Evolutionary conservation across 2,329 filamentous ascomycete genomes (phyloP).

Genomic region (Diaporthe capsici): DNA sequence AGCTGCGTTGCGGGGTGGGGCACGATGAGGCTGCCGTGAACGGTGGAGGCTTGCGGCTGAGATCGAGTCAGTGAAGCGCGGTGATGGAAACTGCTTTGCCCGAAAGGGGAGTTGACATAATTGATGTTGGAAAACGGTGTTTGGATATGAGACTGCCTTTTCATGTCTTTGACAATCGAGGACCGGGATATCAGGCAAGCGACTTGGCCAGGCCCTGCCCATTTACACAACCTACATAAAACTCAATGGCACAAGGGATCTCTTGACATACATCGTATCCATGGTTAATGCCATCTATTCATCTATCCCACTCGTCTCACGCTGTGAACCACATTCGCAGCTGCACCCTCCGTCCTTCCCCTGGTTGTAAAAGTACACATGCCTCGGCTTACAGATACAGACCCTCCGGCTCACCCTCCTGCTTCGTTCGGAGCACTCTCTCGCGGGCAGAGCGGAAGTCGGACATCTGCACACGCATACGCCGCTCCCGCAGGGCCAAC

Average conservation of each 20-base stretch:
- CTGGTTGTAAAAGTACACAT: conserved; percentile 11
- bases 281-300: conserved; percentile 35
- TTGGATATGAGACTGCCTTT: too few species aligned
- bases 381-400: conserved; percentile 86
- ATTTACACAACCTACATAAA: background rate
- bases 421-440: conserved; percentile 97
- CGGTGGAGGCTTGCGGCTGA: background rate
- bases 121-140: too few species aligned
- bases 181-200: background rate
- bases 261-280: background rate
- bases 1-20: background rate
- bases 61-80: background rate
- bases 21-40: background rate
- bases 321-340: conserved; percentile 17
- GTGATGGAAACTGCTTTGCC: too few species aligned
- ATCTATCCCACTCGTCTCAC: conserved; percentile 23
- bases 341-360: background rate
- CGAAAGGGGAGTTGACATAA: background rate
- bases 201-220: background rate
- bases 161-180: background rate
- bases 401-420: conserved; percentile 97
- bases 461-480: conserved; percentile 99
- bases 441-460: conserved; percentile 95
- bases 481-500: conserved; percentile 91
- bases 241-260: conserved; percentile 46